These are phyloP conservation scores for Amanita pseudoporphyria DNA, from an alignment of 768 basidiomycete genomes.

Conservation along the genomic window DNA sequence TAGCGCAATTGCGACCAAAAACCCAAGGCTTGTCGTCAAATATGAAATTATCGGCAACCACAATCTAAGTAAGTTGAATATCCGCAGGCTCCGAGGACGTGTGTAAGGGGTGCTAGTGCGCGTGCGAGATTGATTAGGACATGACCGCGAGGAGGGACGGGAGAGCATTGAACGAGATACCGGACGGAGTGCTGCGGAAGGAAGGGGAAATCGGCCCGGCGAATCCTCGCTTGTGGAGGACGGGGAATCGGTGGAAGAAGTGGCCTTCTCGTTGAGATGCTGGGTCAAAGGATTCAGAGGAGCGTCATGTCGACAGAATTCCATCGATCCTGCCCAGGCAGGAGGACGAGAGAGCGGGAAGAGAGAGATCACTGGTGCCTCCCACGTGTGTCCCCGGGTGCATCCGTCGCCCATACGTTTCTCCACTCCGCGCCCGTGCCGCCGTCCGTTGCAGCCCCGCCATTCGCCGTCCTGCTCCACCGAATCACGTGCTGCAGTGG, in stretches of 20 bases:
- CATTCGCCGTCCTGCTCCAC: too few species aligned
- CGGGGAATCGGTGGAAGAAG: neutral
- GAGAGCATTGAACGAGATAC: slow-evolving; percentile 13
- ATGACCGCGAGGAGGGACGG: neutral
- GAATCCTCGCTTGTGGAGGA: neutral
- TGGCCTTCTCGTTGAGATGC: slow-evolving; percentile 1
- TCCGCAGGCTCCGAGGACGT: slow-evolving; percentile 40
- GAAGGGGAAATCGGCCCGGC: slow-evolving; percentile 16
- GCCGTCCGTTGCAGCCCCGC: neutral
- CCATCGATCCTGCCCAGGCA: slow-evolving; percentile 27
- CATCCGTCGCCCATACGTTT: neutral
- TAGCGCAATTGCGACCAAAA: slow-evolving; percentile 73
- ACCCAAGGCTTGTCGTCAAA: slow-evolving; percentile 64
- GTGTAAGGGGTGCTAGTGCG: slow-evolving; percentile 12
- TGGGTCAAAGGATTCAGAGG: neutral
- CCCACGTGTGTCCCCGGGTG: neutral
- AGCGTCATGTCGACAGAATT: slow-evolving; percentile 5
- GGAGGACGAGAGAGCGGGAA: slow-evolving; percentile 14
- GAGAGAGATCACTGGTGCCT: slow-evolving; percentile 7
- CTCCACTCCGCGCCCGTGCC: neutral
- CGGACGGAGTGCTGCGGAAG: slow-evolving; percentile 16
- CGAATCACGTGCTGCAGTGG: neutral
- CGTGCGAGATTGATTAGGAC: neutral
- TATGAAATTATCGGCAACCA: slow-evolving; percentile 78
- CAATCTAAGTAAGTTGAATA: slow-evolving; percentile 51